Percentiles rank a stretch among this genome's conserved stretches.
These are phyloP conservation scores for Hordeum marinum DNA, from an alignment of 176 grass and related monocot genomes.

Conservation along the genomic window DNA sequence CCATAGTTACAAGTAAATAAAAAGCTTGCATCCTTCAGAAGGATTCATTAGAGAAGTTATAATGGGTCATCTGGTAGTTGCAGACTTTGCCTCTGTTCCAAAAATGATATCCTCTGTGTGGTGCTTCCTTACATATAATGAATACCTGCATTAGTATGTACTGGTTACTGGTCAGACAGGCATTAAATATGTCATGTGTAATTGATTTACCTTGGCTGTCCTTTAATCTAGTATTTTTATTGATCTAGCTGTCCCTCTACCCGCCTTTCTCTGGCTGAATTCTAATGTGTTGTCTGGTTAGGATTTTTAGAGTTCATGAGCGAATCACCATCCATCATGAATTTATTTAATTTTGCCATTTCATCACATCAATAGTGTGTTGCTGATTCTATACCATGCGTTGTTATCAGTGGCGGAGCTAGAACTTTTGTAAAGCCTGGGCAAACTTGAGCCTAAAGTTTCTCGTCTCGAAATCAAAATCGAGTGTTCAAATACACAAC, in stretches of 20 bases:
- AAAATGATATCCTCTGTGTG: background rate
- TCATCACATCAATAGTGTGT: background rate
- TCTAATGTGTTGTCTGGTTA: background rate
- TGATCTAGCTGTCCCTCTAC: background rate
- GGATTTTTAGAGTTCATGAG: background rate
- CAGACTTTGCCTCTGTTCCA: background rate
- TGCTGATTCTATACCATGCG: slow-evolving; percentile 2
- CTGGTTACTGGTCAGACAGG: background rate
- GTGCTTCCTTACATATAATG: background rate
- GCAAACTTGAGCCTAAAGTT: no score
- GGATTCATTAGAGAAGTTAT: slow-evolving; percentile 23
- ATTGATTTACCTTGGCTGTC: slow-evolving; percentile 1
- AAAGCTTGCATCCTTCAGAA: background rate
- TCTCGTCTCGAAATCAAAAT: no score
- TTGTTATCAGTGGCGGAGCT: background rate
- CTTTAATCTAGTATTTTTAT: background rate
- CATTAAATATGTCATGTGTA: background rate
- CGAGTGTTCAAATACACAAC: no score
- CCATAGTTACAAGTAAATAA: background rate
- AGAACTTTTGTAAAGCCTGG: no score
- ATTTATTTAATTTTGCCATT: background rate
- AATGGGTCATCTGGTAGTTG: slow-evolving; percentile 9
- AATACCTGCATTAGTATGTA: background rate
- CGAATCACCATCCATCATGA: slow-evolving; percentile 3
- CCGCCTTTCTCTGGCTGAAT: background rate